Evolutionary conservation across 2,329 filamentous ascomycete genomes (phyloP).

Genomic region (Raffaelea deltoideospora): DNA sequence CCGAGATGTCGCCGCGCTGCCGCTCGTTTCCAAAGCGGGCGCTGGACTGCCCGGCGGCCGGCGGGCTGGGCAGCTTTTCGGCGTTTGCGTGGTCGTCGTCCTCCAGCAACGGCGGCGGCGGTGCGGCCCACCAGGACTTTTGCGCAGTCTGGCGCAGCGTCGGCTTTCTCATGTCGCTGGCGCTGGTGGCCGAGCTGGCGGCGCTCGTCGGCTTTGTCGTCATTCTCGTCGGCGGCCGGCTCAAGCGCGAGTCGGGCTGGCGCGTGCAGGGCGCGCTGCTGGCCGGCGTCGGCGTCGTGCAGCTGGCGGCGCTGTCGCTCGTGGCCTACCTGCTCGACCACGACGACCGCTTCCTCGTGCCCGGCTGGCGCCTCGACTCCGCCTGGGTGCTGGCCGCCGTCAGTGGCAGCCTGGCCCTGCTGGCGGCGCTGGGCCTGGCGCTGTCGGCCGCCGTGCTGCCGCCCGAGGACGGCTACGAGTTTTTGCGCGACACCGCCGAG

Average conservation of each 20-base stretch:
- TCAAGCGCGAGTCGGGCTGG: slow-evolving; percentile 72
- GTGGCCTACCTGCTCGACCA: slow-evolving; percentile 75
- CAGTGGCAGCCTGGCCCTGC: slow-evolving; percentile 36
- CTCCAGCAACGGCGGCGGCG: no score
- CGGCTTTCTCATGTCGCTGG: slow-evolving; percentile 76
- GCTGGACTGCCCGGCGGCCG: slow-evolving; percentile 38
- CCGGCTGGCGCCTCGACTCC: slow-evolving; percentile 65
- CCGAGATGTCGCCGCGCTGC: slow-evolving; percentile 46
- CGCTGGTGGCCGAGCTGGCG: slow-evolving; percentile 67
- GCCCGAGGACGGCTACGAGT: slow-evolving; percentile 74
- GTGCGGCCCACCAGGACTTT: slow-evolving; percentile 48
- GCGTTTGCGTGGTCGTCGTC: no score
- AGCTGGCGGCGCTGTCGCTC: slow-evolving; percentile 65
- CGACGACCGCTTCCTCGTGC: slow-evolving; percentile 65
- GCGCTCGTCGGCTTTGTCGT: slow-evolving; percentile 67
- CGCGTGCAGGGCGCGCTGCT: slow-evolving; percentile 55
- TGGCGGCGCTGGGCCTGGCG: slow-evolving; percentile 42
- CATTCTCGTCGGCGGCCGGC: slow-evolving; percentile 63
- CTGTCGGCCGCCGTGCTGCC: slow-evolving; percentile 57
- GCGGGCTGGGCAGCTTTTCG: no score
- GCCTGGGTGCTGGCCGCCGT: slow-evolving; percentile 59
- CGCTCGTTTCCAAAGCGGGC: slow-evolving; percentile 53
- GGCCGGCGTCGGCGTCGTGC: slow-evolving; percentile 46
- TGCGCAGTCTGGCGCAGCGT: slow-evolving; percentile 85
- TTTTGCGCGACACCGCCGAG: slow-evolving; percentile 39